Evolutionary conservation across 2,329 filamentous ascomycete species (phyloP), one percentile per base, ranked within the genome.

Genomic region (Podosphaera xanthii): DNA sequence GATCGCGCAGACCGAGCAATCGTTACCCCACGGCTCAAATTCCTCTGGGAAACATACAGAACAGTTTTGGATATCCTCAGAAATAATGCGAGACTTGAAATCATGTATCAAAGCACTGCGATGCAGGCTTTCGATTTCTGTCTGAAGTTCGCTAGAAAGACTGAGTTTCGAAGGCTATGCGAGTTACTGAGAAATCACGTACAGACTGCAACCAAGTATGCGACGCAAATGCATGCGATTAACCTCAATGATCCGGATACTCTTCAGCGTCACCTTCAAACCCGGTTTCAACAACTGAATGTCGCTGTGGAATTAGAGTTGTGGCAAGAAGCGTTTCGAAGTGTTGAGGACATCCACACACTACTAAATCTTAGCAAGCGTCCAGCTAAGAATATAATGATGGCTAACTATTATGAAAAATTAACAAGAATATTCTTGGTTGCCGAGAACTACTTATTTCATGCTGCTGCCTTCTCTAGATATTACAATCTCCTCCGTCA

Each of bases 331-430:
- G 92, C 92, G 64, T 98, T 98, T 85, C 87, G 92, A 72, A 96
- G 89, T 69, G 91, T 98, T 57, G 92, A 98, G 75, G 92, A 98
- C 71, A 97, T 97, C 66, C 92, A 98, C 76, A 97, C 90, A 58
- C 81, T 98, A 59, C 82, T 98, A 65, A 97, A 85, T 76, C 80
- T 97, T 66, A 97, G 91, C 84, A 97, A 97, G 81, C 87, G 92
- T 59, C 90, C 90, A 46, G 85, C 92, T 59, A 97, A 97, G 84
- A 96, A 96, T 71, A 79, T 96, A 70, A 97, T 98, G 92, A 98
- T 98, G 92, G 92, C 92, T 74, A 98, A 97, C 77, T 98, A 98
- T 79, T 98, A 97, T 74, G 92, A 98, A 79, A 97, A 97, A 76
- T 83, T 98, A 60, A 96, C 92, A 48, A 83, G 90, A 64, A 98